Evolutionary conservation across 2,329 filamentous ascomycete genomes (phyloP).

Genomic region (Iodosphaeria phyllophila): DNA sequence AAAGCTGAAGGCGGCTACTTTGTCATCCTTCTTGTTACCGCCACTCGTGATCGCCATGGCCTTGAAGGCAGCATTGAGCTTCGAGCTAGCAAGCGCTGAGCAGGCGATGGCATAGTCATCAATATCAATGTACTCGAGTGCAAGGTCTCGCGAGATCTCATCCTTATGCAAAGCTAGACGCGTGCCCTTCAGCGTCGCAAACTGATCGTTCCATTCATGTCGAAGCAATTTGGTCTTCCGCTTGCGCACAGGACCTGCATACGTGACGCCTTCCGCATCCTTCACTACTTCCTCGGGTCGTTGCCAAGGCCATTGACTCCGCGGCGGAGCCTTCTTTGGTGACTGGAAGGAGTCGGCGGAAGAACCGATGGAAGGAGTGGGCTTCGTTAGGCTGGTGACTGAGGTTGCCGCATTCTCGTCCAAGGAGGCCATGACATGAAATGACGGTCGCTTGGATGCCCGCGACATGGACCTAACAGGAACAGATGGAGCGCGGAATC

Average conservation of each 20-base stretch:
- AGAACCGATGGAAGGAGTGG: constrained; percentile 16
- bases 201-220: constrained; percentile 85
- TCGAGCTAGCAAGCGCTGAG: constrained; percentile 58
- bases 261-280: constrained; percentile 35
- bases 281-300: constrained; percentile 18
- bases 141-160: constrained; percentile 23
- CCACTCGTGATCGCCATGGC: constrained; percentile 40
- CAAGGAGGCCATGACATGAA: constrained; percentile 49
- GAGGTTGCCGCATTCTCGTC: constrained; percentile 41
- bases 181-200: constrained; percentile 68
- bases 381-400: no score
- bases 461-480: constrained; percentile 29
- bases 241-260: constrained; percentile 86
- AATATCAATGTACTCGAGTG: constrained; percentile 67
- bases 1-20: constrained; percentile 59
- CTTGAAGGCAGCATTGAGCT: constrained; percentile 77
- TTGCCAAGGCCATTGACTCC: constrained; percentile 36
- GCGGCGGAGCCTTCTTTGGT: constrained; percentile 31
- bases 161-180: constrained; percentile 61
- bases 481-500: constrained; percentile 34
- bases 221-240: constrained; percentile 76
- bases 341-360: constrained; percentile 16
- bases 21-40: constrained; percentile 25
- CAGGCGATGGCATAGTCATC: constrained; percentile 81
- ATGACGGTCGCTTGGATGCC: constrained; percentile 46